These are phyloP conservation scores for Lachancea mirantina DNA, from an alignment of 805 yeast genomes.

Conservation along the genomic window DNA sequence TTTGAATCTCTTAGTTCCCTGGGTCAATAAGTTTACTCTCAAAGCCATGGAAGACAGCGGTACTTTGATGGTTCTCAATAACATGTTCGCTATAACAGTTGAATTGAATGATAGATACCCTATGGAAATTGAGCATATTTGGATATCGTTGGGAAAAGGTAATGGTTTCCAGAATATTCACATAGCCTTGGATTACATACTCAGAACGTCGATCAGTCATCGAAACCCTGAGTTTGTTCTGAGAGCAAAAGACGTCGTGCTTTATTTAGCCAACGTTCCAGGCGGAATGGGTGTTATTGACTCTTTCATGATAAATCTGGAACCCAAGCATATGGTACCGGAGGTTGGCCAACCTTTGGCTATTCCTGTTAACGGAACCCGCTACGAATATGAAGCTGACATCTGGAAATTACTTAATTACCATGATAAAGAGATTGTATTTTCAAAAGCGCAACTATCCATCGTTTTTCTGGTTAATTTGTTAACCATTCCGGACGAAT, in stretches of 20 bases:
- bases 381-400: conserved; percentile 72
- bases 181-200: conserved; percentile 62
- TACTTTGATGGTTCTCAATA: conserved; percentile 65
- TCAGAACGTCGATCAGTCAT: conserved; percentile 58
- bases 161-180: conserved; percentile 61
- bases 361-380: conserved; percentile 31
- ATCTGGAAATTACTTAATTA: conserved; percentile 49
- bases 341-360: conserved; percentile 35
- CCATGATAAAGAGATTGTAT: conserved; percentile 60
- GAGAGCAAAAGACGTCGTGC: conserved; percentile 71
- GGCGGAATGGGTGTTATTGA: conserved; percentile 52
- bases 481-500: conserved; percentile 57
- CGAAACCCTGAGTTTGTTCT: conserved; percentile 71
- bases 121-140: conserved; percentile 85
- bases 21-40: conserved; percentile 82
- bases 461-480: conserved; percentile 79
- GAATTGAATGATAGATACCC: conserved; percentile 66
- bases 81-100: conserved; percentile 78
- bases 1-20: conserved; percentile 74
- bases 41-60: conserved; percentile 40
- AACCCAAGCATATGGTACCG: conserved; percentile 89
- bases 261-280: conserved; percentile 52
- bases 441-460: conserved; percentile 83
- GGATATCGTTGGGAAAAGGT: conserved; percentile 89
- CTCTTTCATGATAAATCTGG: conserved; percentile 58